Percentiles rank a stretch among this genome's conserved stretches.
Conservation (phyloP, 139 green algal species). For the Chlamydomonas eustigma region DNA sequence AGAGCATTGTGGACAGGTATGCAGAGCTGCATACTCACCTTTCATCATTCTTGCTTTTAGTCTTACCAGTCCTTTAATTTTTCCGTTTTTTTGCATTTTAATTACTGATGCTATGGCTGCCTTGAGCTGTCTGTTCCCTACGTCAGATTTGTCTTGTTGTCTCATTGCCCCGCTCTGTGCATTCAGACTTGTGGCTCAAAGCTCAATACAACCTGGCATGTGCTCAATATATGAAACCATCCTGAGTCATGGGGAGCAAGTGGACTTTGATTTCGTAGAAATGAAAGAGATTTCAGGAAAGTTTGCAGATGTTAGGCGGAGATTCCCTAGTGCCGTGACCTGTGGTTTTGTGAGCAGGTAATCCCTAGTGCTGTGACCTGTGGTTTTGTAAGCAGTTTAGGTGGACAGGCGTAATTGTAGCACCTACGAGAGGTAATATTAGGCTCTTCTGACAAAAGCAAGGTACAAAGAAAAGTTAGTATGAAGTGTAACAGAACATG, state of each 20-base stretch:
- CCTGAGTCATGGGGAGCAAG: constrained; percentile 1
- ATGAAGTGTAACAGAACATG: no score
- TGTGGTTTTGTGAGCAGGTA: constrained; percentile 2
- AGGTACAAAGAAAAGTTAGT: no score
- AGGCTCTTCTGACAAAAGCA: no score
- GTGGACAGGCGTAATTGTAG: no score
- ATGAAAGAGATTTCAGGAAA: background rate
- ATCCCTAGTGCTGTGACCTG: background rate
- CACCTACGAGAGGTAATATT: no score
- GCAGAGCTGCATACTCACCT: no score
- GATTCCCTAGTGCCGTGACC: constrained; percentile 4
- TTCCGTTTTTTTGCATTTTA: no score
- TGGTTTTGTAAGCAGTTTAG: constrained; percentile 1
- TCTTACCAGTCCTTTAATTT: no score
- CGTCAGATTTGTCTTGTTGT: background rate
- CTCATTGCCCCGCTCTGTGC: background rate
- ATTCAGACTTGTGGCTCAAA: constrained; percentile 8
- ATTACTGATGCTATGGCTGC: no score
- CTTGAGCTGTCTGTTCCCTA: no score
- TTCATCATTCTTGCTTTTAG: no score
- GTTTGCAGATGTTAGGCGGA: background rate
- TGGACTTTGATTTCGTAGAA: background rate
- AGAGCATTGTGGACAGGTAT: constrained; percentile 7
- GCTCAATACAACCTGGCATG: constrained; percentile 10
- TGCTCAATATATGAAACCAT: constrained; percentile 9